These are phyloP conservation scores for Colletotrichum sp. DNA, from an alignment of 2,329 filamentous ascomycete species.

Conservation along the genomic window DNA sequence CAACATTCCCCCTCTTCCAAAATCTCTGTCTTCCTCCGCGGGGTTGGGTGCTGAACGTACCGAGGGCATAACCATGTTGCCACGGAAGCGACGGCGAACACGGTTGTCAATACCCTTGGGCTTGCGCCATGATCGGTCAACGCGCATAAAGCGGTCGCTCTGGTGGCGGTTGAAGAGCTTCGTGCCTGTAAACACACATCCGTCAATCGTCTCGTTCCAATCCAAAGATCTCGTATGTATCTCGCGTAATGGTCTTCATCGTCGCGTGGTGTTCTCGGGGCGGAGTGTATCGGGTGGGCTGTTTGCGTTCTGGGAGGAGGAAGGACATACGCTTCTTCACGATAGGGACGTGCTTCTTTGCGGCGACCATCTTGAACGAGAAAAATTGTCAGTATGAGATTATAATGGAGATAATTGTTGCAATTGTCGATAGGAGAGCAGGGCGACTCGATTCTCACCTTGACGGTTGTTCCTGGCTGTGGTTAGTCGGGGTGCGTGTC, in stretches of 20 bases:
- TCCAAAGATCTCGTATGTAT: constrained; percentile 3
- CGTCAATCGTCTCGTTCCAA: constrained; percentile 38
- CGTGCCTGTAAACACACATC: constrained; percentile 67
- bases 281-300: constrained; percentile 12
- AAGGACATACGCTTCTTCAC: constrained; percentile 97
- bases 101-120: constrained; percentile 99
- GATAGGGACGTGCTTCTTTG: constrained; percentile 99
- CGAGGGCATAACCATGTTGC: constrained; percentile 96
- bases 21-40: background rate
- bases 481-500: constrained; percentile 32
- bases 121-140: constrained; percentile 94
- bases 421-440: constrained; percentile 15
- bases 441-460: constrained; percentile 34
- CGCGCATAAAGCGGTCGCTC: constrained; percentile 94
- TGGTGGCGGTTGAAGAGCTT: constrained; percentile 98
- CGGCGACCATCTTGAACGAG: constrained; percentile 84
- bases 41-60: constrained; percentile 63
- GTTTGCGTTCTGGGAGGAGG: background rate
- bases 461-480: constrained; percentile 45
- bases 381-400: constrained; percentile 33
- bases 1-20: background rate
- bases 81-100: constrained; percentile 96
- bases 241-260: background rate
- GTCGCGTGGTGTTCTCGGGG: background rate
- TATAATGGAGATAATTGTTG: background rate